Percentiles rank a stretch among this genome's conserved stretches.
Conservation (phyloP, 148 eudicot genomes). For the Selenicereus undatus region DNA sequence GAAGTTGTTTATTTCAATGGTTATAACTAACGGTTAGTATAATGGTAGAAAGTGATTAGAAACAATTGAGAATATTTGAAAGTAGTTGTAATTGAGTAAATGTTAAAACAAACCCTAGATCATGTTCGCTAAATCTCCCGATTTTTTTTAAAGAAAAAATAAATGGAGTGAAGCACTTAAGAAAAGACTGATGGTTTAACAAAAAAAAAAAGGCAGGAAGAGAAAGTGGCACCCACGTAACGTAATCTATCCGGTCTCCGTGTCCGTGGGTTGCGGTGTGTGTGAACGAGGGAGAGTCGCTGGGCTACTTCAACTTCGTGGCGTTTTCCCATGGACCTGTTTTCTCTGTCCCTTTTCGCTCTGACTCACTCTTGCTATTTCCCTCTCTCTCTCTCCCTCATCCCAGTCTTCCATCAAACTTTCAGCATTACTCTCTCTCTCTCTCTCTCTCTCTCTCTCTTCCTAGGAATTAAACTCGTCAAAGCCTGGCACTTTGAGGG, state of each 20-base stretch:
- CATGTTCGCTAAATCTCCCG: too few species aligned
- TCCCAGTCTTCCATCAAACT: background rate
- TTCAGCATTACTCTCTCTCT: background rate
- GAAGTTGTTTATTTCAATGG: too few species aligned
- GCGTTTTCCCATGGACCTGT: constrained; percentile 1
- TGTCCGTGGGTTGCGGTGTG: background rate
- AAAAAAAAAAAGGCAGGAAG: background rate
- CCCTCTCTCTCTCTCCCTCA: background rate
- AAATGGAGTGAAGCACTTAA: background rate
- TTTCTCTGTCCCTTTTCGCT: background rate
- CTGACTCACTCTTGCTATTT: background rate
- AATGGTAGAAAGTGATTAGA: too few species aligned
- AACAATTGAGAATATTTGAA: too few species aligned
- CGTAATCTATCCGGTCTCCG: background rate
- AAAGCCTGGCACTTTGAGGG: constrained; percentile 3
- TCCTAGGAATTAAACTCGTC: constrained; percentile 15
- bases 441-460: background rate
- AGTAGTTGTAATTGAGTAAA: too few species aligned
- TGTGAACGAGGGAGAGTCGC: background rate
- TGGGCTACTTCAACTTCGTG: constrained; percentile 2
- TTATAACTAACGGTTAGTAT: too few species aligned
- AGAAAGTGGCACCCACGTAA: background rate
- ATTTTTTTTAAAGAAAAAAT: too few species aligned
- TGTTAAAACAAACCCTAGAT: too few species aligned
- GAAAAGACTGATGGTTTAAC: background rate